A percentile compares a stretch with the other conserved stretches of the same genome.
phyloP scores from a whole-genome alignment of 179 eudicot genomes.

The Corrigiola litoralis region DNA sequence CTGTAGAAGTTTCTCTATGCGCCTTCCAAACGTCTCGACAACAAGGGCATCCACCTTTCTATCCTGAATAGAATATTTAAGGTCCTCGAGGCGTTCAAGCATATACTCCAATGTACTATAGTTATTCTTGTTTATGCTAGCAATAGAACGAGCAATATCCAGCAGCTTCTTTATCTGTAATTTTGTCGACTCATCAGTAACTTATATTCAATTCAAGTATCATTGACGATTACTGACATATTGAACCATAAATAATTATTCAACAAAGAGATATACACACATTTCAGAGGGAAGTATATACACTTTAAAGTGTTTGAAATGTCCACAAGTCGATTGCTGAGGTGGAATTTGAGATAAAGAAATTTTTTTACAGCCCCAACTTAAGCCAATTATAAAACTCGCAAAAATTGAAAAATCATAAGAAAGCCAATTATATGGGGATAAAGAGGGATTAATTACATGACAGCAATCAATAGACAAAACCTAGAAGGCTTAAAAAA shows the following conservation, averaged over 20 bases:
- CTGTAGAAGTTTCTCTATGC: conserved; percentile 93
- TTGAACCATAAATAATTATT: neutral
- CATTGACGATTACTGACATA: neutral
- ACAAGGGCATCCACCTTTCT: conserved; percentile 98
- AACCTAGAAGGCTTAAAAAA: neutral
- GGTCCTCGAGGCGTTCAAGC: conserved; percentile 78
- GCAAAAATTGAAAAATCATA: too few species aligned
- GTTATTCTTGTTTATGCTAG: conserved; percentile 58
- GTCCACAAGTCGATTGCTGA: neutral
- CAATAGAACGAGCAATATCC: conserved; percentile 83
- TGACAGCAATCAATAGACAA: neutral
- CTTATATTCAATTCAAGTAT: neutral
- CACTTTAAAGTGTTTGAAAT: neutral
- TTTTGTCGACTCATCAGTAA: conserved; percentile 11
- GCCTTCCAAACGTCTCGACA: conserved; percentile 98
- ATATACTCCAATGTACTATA: conserved; percentile 81
- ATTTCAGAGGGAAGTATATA: too few species aligned
- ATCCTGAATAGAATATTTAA: conserved; percentile 86
- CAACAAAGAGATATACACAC: too few species aligned
- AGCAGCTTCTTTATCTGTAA: conserved; percentile 81
- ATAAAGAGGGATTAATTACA: neutral
- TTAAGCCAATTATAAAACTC: neutral
- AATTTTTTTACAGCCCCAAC: too few species aligned
- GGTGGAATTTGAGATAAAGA: too few species aligned
- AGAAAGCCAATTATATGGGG: too few species aligned